Percentiles rank a stretch among this genome's conserved stretches.
Evolutionary conservation across 2,329 filamentous ascomycete genomes (phyloP).

Genomic region (Calonectria pseudoturangicola): DNA sequence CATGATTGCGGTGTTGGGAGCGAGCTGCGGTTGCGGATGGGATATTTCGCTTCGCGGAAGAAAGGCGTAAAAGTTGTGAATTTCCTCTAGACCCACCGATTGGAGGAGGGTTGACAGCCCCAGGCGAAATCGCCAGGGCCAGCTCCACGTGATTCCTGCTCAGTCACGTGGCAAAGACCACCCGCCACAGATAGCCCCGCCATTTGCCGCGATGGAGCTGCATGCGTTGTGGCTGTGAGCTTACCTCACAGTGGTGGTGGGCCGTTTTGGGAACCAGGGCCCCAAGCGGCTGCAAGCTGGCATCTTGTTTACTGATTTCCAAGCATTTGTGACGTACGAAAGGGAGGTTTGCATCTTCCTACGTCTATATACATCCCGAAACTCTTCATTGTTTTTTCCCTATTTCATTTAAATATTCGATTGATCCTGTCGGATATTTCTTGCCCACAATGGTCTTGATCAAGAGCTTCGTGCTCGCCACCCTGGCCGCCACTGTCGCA

Average conservation of each 20-base stretch:
- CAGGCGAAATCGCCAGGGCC: slow-evolving; percentile 51
- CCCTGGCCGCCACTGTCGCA: slow-evolving; percentile 72
- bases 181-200: slow-evolving; percentile 5
- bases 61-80: slow-evolving; percentile 63
- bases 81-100: slow-evolving; percentile 58
- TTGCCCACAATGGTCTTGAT: slow-evolving; percentile 71
- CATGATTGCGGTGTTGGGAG: slow-evolving; percentile 70
- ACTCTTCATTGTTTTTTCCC: slow-evolving; percentile 3
- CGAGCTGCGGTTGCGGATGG: slow-evolving; percentile 56
- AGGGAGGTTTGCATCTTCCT: slow-evolving; percentile 36
- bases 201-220: neutral
- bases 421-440: slow-evolving; percentile 33
- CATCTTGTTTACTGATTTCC: slow-evolving; percentile 55
- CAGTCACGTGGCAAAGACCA: neutral
- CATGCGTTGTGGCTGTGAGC: slow-evolving; percentile 40
- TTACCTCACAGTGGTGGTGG: slow-evolving; percentile 46
- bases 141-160: slow-evolving; percentile 45
- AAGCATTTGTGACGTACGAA: slow-evolving; percentile 45
- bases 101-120: slow-evolving; percentile 62
- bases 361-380: slow-evolving; percentile 34
- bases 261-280: slow-evolving; percentile 36
- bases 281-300: slow-evolving; percentile 55
- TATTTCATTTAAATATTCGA: neutral
- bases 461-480: slow-evolving; percentile 76
- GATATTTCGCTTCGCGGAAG: slow-evolving; percentile 59